Conservation (phyloP, 257 asterid species). For the Rehmannia glutinosa region DNA sequence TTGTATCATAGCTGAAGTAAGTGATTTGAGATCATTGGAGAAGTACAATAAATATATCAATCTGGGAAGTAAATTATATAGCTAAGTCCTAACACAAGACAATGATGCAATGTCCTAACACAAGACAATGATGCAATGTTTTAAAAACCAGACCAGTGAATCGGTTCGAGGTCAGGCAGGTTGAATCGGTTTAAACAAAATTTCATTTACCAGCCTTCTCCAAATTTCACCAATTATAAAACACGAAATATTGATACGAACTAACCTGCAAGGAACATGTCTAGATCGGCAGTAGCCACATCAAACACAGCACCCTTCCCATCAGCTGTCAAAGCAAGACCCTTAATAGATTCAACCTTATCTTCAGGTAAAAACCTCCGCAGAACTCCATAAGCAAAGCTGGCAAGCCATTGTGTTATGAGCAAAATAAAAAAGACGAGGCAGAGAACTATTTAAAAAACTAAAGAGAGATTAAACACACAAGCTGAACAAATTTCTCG, state of each 20-base stretch:
- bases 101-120: no score
- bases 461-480: background rate
- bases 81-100: no score
- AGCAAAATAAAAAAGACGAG: background rate
- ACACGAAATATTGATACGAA: background rate
- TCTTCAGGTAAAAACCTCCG: constrained; percentile 88
- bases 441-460: background rate
- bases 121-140: no score
- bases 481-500: background rate
- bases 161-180: no score
- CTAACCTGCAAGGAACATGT: constrained; percentile 64
- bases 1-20: background rate
- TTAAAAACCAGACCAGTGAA: no score
- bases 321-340: constrained; percentile 84
- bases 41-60: background rate
- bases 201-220: no score
- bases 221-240: background rate
- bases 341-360: constrained; percentile 82
- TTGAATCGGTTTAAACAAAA: no score
- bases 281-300: constrained; percentile 65
- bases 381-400: constrained; percentile 63
- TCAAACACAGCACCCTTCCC: constrained; percentile 94
- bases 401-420: constrained; percentile 15
- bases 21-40: background rate
- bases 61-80: background rate